Percentiles rank a stretch among this genome's conserved stretches.
phyloP scores from a whole-genome alignment of 495 filamentous ascomycete genomes.

The Eremomyces bilateralis region DNA sequence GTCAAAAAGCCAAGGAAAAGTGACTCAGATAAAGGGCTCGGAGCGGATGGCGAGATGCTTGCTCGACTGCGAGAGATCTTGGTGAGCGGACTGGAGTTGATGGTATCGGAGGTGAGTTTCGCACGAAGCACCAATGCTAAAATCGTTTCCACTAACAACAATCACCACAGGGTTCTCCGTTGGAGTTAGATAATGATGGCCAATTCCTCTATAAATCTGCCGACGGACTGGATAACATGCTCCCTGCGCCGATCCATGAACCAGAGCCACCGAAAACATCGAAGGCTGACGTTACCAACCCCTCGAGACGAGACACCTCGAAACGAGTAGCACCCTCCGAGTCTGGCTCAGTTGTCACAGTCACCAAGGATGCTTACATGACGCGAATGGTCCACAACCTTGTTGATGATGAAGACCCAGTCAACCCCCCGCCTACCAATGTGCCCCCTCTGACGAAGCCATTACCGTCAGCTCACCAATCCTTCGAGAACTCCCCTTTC shows the following conservation, averaged over 20 bases:
- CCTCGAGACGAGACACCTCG: constrained; percentile 10
- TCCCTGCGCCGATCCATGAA: background rate
- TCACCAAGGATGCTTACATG: constrained; percentile 16
- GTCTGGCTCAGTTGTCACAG: constrained; percentile 9
- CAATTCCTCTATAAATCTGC: background rate
- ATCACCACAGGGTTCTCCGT: background rate
- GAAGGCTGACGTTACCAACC: constrained; percentile 2
- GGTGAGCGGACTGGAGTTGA: constrained; percentile 41
- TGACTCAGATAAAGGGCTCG: too few relatives aligned
- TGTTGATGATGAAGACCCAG: constrained; percentile 31
- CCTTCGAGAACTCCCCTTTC: background rate
- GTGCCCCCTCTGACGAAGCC: constrained; percentile 5
- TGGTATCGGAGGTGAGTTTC: constrained; percentile 35
- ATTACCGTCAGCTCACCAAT: background rate
- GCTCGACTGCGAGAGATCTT: constrained; percentile 52
- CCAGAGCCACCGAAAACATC: background rate
- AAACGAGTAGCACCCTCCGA: constrained; percentile 12
- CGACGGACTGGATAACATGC: background rate
- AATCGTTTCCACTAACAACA: background rate
- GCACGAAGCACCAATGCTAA: constrained; percentile 2
- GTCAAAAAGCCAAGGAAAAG: constrained; percentile 31
- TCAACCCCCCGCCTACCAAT: constrained; percentile 13
- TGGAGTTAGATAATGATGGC: background rate
- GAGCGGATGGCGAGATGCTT: constrained; percentile 29
- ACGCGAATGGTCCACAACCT: constrained; percentile 40